Percentiles rank a stretch among this genome's conserved stretches.
Evolutionary conservation across 1,284 basidiomycete species (phyloP).

Genomic region (Ganoderma meredithae): DNA sequence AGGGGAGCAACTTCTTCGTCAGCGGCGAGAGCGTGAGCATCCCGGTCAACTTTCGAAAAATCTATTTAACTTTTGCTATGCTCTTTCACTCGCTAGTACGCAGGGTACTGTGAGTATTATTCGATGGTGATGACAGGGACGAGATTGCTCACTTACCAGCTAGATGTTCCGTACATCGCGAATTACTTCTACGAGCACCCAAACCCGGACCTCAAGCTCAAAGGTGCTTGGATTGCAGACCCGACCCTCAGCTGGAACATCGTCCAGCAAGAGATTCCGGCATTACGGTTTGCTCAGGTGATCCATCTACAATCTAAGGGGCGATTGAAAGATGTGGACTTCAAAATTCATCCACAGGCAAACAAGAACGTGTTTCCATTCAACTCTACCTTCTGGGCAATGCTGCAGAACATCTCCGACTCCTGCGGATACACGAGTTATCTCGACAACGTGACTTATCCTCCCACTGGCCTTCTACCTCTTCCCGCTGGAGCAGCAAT

Average conservation of each 20-base stretch:
- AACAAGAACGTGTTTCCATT: conserved; percentile 60
- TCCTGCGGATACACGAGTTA: conserved; percentile 51
- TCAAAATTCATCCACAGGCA: conserved; percentile 42
- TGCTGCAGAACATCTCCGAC: conserved; percentile 45
- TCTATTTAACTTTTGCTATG: not conserved
- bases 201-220: conserved; percentile 43
- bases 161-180: conserved; percentile 51
- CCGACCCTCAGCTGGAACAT: conserved; percentile 45
- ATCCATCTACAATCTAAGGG: not conserved
- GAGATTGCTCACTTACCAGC: not conserved
- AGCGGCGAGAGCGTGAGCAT: conserved; percentile 45
- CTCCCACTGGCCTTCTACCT: conserved; percentile 54
- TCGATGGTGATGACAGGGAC: not conserved
- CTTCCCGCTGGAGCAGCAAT: conserved; percentile 49
- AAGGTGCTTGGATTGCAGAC: conserved; percentile 50
- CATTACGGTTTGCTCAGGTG: conserved; percentile 46
- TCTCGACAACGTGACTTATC: conserved; percentile 49
- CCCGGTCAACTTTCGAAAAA: too few relatives aligned
- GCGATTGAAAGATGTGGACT: not conserved
- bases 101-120: conserved; percentile 44
- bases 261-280: conserved; percentile 48
- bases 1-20: conserved; percentile 47
- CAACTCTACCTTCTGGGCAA: conserved; percentile 43
- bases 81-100: conserved; percentile 38
- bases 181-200: conserved; percentile 50